Evolutionary conservation across 495 filamentous ascomycete species (phyloP), one percentile per base, ranked within the genome.

Genomic region (Aspergillus hancockii): DNA sequence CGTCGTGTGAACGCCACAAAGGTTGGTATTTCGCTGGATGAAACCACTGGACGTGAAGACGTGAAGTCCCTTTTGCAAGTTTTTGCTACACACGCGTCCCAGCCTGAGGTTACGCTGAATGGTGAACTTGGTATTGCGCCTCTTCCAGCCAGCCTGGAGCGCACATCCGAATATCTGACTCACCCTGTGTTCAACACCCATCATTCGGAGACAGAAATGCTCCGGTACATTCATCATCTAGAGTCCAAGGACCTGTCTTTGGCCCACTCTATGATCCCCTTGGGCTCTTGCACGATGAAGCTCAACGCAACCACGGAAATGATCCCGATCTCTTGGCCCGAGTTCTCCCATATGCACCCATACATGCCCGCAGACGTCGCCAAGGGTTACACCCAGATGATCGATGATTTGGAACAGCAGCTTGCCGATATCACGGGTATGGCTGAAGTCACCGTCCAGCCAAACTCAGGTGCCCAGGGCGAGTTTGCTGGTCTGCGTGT

Each of bases 271-370:
- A 98, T 98, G 94, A 98, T 98, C 62, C 93, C 94, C 8, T 85
- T 98, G n/a, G 94, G 94, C 28, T 98, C 95, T 18, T 98, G 94
- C 80, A 98, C 94, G 22, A 98, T 98, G 94, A 98, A 98, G 81
- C 87, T 98, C 45, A 98, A 98, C 68, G 92, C 90, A 57, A 95
- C 93, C 32, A 90, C 90, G 16, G 93, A 98, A 72, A 98, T 95
- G 90, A 83, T 90, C 10, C 90, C 94, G 19, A 79, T 97, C 56
- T 92, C 92, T 1, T 90, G 87, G 80, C 88, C 88, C 12, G 88
- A 92, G 65, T 93, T 96, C 73, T 84, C 91, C 47, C 85, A 88
- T 49, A 84, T 98, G 28, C 94, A 98, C 73, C 94, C 94, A 3
- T 91, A 92, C 65, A 84, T 85, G 21, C 88, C 89, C 1, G 62